Conservation (phyloP, 2,329 filamentous ascomycete genomes). For the Aspergillus fructus region DNA sequence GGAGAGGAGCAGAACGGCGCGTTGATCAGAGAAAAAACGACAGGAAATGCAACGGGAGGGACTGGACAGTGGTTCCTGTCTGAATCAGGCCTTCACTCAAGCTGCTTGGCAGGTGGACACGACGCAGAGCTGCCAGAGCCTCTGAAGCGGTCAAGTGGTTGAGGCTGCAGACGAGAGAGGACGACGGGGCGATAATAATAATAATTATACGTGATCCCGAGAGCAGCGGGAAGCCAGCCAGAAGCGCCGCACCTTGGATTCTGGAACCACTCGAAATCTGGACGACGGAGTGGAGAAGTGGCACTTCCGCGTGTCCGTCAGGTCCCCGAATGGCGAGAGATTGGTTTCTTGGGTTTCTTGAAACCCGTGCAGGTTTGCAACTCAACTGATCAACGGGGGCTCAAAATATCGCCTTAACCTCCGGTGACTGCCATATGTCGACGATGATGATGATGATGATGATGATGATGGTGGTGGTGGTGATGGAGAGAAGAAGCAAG, state of each 20-base stretch:
- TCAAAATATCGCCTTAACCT: background rate
- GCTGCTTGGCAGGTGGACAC: slow-evolving; percentile 6
- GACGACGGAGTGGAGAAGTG: background rate
- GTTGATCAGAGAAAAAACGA: slow-evolving; percentile 1
- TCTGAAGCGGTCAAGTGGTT: slow-evolving; percentile 7
- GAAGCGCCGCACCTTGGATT: background rate
- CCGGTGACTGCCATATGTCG: background rate
- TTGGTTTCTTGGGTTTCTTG: background rate
- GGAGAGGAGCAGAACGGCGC: slow-evolving; percentile 1
- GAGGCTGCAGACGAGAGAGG: background rate
- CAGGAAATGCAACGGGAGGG: background rate
- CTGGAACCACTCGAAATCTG: background rate
- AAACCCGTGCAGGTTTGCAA: background rate
- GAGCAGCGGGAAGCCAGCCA: background rate
- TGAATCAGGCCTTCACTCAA: background rate
- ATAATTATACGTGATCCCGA: background rate
- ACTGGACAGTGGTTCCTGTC: background rate
- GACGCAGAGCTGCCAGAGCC: slow-evolving; percentile 5
- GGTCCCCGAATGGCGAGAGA: background rate
- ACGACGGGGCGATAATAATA: background rate
- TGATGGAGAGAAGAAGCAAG: background rate
- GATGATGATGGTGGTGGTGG: no score
- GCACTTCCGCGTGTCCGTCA: slow-evolving; percentile 4
- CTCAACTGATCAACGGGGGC: slow-evolving; percentile 6
- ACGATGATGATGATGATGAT: background rate